Base-by-base conservation (phyloP, 129 eudicot genomes). In the Chrysanthemum seticuspe region DNA sequence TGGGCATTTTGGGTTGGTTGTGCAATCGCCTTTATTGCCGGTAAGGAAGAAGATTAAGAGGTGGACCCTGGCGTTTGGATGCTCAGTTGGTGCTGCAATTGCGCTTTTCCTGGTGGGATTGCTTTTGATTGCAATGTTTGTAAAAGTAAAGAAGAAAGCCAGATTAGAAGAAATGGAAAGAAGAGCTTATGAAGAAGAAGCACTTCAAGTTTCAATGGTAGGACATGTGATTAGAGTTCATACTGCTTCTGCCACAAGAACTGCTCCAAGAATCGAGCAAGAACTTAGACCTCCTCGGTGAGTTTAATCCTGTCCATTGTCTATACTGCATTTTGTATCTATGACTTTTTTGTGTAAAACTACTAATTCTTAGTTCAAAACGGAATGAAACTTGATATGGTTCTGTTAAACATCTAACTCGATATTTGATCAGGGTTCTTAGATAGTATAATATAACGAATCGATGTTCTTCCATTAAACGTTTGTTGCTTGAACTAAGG, bases 141-240 rank as follows among this genome's bases (percentile, higher is more conserved):
- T 82, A 45, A 94, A 85, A 76, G 97, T 84, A 55, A 90, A 90
- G 91, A 90, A 94, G 87, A 88, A 85, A 65, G 83, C 85, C 52
- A 88, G 86, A 74, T 77, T 90, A 83, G 97, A 94, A 13, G 97
- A 94, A 64, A 44, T 86, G 89, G 97, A 85, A 80, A 84, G 98
- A 63, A 84, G 96, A 82, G 98, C 97, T 58, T 94, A 94, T 82
- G 96, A 94, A 71, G 98, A 94, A 77, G 98, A 94, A 75, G 98
- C 97, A 71, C 80, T 94, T 71, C 93, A 90, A 74, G 98, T 94
- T 15, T 87, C 96, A 2, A 90, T 94, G 98, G 98, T 90, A 49
- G 98, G 98, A 21, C 98, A 94, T 76, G 93, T 86, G 53, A 78
- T 57, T 47, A 84, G 98, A 77, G 91, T 89, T 62, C 86, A 74